Evolutionary conservation across 768 basidiomycete species (phyloP), one percentile per base, ranked within the genome.

Genomic region (Amanita fuliginea): DNA sequence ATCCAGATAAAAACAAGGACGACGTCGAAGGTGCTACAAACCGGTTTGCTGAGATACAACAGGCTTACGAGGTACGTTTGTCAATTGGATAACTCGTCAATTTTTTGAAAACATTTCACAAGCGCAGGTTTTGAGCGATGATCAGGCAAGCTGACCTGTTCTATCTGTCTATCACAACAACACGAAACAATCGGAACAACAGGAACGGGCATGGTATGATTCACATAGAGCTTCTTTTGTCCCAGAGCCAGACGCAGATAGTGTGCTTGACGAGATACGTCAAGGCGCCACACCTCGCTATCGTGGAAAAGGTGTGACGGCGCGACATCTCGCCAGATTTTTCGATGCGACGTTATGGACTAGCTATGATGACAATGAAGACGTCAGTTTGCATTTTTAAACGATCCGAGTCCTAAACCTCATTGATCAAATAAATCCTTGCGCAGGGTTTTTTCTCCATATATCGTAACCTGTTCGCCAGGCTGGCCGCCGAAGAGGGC

Each of bases 151-250:
- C 54, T 39, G 43, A 39, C 51, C 45, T 40, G 21, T 13, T 5
- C n/a, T n/a, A n/a, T n/a, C n/a, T n/a, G n/a, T n/a, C n/a, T n/a
- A n/a, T n/a, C 40, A 46, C 14, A 10, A 33, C 24, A 28, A 24
- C 5, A 16, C 24, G 19, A 52, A 50, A 49, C 54, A 54, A 35
- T 46, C 50, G 50, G 63, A 73, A 30, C 7, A 3, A 70, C 78
- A 95, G 87, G 95, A 98, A 74, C 75, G 96, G 57, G 93, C 96
- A 39, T 99, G 93, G 89, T 99, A 99, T 64, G 96, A 99, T 65
- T 81, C 81, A 4, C 95, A 98, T 63, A 81, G 83, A 51, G 81
- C 85, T 24, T 85, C 86, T 21, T 73, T 92, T 6, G 69, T 73
- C 14, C 86, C 86, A 2, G 86, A 87, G 57, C 79, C 89, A 36